Conservation (phyloP, 2,329 filamentous ascomycete genomes). For the Trichophyton mentagrophytes region DNA sequence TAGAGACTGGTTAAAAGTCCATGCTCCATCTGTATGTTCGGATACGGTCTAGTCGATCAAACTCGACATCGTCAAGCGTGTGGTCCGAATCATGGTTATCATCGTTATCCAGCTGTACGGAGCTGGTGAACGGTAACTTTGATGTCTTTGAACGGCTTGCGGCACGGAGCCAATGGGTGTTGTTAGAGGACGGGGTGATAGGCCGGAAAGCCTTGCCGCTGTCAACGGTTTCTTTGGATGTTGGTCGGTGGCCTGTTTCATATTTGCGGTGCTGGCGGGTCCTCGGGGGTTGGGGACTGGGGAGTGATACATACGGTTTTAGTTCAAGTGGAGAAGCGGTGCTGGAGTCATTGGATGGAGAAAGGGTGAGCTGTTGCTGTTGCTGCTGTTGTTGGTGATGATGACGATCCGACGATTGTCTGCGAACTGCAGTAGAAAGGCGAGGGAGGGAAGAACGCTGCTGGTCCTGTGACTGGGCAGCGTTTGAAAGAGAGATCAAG, state of each 20-base stretch:
- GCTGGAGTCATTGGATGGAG: constrained; percentile 16
- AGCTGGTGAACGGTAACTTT: neutral
- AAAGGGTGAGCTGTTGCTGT: neutral
- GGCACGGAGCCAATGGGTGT: neutral
- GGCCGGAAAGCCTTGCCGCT: constrained; percentile 18
- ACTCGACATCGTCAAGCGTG: constrained; percentile 19
- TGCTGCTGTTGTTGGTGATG: neutral
- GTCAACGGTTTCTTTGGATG: constrained; percentile 25
- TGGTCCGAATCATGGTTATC: constrained; percentile 14
- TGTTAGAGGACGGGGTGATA: constrained; percentile 4
- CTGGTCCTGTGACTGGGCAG: neutral
- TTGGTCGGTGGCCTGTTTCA: constrained; percentile 8
- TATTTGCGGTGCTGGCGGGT: constrained; percentile 3
- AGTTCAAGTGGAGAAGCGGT: constrained; percentile 16
- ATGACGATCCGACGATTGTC: neutral
- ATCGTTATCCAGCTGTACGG: neutral
- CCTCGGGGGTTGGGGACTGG: constrained; percentile 19
- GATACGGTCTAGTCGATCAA: constrained; percentile 23
- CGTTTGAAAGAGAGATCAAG: neutral
- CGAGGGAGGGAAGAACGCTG: neutral
- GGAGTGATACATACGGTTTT: neutral
- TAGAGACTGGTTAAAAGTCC: constrained; percentile 24
- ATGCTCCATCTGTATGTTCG: constrained; percentile 34
- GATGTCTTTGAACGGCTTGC: neutral
- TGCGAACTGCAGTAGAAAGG: neutral